Conservation (phyloP, 805 yeast genomes). For the Schizosaccharomyces osmophilus region DNA sequence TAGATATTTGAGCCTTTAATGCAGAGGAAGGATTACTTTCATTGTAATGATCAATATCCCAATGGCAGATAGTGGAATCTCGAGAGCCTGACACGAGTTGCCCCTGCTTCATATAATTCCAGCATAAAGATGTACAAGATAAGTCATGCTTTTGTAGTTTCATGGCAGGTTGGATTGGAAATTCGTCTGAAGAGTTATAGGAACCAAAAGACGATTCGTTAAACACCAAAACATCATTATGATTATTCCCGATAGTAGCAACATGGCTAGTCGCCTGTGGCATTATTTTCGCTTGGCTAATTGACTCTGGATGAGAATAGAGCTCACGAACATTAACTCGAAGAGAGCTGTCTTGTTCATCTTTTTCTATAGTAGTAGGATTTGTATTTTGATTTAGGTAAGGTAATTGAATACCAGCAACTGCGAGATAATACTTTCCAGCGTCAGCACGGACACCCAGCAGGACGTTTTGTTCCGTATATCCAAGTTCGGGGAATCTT, state of each 20-base stretch:
- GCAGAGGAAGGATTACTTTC: conserved; percentile 1
- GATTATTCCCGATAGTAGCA: conserved; percentile 13
- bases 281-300: conserved; percentile 11
- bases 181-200: neutral
- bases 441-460: neutral
- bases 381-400: neutral
- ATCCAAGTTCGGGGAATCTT: neutral
- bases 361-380: neutral
- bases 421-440: neutral
- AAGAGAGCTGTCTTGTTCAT: neutral
- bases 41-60: conserved; percentile 25
- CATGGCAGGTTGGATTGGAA: conserved; percentile 26
- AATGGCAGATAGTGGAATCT: conserved; percentile 42
- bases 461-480: neutral
- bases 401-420: neutral
- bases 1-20: conserved; percentile 21
- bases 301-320: neutral
- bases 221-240: neutral
- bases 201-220: neutral
- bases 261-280: conserved; percentile 22
- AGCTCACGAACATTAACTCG: neutral
- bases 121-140: conserved; percentile 50
- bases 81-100: conserved; percentile 37
- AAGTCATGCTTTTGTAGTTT: conserved; percentile 29
- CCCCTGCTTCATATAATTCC: conserved; percentile 24